Evolutionary conservation across 1,284 basidiomycete genomes (phyloP), one percentile per base, ranked within the genome.

Genomic region (Schizophyllum amplum): DNA sequence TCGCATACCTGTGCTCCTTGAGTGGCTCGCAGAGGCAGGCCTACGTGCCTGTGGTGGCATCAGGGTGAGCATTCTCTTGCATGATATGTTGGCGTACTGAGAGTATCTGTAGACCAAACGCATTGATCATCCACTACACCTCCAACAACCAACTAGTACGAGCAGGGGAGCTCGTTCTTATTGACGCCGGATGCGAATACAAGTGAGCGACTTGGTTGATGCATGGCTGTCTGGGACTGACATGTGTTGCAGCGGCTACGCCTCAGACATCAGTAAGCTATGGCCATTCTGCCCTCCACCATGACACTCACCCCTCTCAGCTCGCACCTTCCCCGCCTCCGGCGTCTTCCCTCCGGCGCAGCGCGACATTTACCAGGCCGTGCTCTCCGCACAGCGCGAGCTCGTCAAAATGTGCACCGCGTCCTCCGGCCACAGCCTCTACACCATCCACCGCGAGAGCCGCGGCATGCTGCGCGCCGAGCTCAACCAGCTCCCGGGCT

Each of bases 1-100:
- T 98, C 66, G 90, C 95, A 70, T 96, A 95, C 66, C 63, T 87
- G 0, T 94, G 92, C 67, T 79, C 84, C 4, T 72, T 91, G 51
- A 73, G 75, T n/a, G 94, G 94, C 15, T 80, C 90, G 21, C 86
- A 92, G 67, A 79, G 94, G 48, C 82, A 84, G 51, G 94, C 94
- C 11, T 98, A 98, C 67, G 94, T 98, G 0, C 95, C 95, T 17
- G 94, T 98, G 4, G 91, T 96, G 27, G 94, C 93, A 4, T 93
- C 91, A 1, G 94, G 94, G 89, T 91, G 67, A 64, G 81, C 66
- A 3, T 22, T 46, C n/a, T 24, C 51, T 24, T 24, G n/a, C n/a
- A 42, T 20, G 23, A 46, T 52, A 52, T 55, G 13, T n/a, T 57
- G 21, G 11, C 9, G 15, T 9, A 17, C 53, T 54, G 52, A 52